phyloP scores from a whole-genome alignment of 139 green algal species.

The Chlorella sorokiniana region DNA sequence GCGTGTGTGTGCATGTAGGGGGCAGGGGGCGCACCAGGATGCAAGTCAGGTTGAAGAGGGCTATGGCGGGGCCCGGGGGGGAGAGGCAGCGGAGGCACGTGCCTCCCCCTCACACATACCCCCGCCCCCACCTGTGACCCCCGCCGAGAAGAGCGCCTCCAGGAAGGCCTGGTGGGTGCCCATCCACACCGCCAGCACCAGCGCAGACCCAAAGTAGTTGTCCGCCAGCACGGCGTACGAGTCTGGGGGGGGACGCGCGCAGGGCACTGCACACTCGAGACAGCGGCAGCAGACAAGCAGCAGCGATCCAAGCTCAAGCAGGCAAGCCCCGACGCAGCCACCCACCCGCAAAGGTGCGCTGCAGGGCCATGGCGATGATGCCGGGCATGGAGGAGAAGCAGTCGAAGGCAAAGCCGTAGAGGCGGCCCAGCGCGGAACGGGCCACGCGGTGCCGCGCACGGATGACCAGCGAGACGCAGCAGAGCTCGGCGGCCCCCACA shows the following conservation, averaged over 20 bases:
- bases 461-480: not conserved
- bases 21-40: no score
- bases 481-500: not conserved
- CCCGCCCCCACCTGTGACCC: slow-evolving; percentile 5
- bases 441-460: slow-evolving; percentile 33
- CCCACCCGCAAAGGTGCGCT: slow-evolving; percentile 19
- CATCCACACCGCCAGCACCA: slow-evolving; percentile 4
- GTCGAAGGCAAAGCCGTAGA: slow-evolving; percentile 48
- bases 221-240: slow-evolving; percentile 27
- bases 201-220: slow-evolving; percentile 37
- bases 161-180: slow-evolving; percentile 26
- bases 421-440: slow-evolving; percentile 38
- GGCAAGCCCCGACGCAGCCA: not conserved
- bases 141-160: slow-evolving; percentile 27
- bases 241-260: not conserved
- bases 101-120: not conserved
- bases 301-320: no score
- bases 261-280: no score
- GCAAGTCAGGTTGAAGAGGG: no score
- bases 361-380: slow-evolving; percentile 39
- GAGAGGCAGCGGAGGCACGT: not conserved
- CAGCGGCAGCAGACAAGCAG: not conserved
- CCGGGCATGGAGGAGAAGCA: slow-evolving; percentile 36
- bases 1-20: no score
- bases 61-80: not conserved